Conservation (phyloP, 164 flowering plant genomes). For the Stephania cephalantha region DNA sequence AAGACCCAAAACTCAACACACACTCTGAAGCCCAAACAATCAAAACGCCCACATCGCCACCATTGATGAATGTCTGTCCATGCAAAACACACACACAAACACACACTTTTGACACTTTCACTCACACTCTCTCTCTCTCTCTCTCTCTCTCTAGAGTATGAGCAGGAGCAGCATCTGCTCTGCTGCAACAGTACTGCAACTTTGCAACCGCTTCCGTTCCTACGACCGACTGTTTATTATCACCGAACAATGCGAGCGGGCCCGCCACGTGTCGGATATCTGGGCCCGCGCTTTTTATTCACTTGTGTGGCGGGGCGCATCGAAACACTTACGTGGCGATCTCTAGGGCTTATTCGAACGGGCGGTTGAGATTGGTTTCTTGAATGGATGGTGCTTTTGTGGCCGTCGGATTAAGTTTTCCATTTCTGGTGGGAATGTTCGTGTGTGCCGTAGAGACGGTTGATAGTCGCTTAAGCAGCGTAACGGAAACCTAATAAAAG, state of each 20-base stretch:
- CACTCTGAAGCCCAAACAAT: too few relatives aligned
- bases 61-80: too few relatives aligned
- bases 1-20: background rate
- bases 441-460: background rate
- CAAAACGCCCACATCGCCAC: too few relatives aligned
- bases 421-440: background rate
- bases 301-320: background rate
- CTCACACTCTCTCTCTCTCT: background rate
- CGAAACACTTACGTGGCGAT: background rate
- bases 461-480: background rate
- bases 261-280: background rate
- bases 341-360: background rate
- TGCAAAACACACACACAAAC: background rate
- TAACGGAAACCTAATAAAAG: background rate
- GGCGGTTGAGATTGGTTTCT: background rate
- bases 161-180: too few relatives aligned
- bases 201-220: background rate
- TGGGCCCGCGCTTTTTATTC: background rate
- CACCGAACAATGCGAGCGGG: background rate
- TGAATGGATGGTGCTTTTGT: background rate
- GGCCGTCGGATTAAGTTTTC: background rate
- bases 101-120: background rate
- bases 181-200: background rate
- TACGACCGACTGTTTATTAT: background rate
- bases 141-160: background rate